Evolutionary conservation across 768 basidiomycete genomes (phyloP).

Genomic region (Boletus sp.): DNA sequence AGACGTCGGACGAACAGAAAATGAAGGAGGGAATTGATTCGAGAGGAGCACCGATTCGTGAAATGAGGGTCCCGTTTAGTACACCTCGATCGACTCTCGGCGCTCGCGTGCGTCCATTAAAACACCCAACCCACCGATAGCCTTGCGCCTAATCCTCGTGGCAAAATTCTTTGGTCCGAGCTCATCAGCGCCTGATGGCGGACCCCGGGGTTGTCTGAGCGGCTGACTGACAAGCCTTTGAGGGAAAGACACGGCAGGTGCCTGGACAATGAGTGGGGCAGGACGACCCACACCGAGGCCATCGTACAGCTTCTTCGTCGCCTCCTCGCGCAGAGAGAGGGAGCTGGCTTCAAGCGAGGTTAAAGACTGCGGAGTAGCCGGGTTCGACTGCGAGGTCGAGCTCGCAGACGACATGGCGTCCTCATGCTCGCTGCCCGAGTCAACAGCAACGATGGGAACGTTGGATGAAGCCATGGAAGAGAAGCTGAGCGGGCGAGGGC

Average conservation of each 20-base stretch:
- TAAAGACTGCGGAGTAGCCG: slow-evolving; percentile 71
- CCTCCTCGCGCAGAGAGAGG: slow-evolving; percentile 85
- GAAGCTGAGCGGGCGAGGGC: slow-evolving; percentile 70
- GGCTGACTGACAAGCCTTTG: slow-evolving; percentile 66
- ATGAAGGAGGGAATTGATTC: slow-evolving; percentile 20
- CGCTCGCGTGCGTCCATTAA: slow-evolving; percentile 81
- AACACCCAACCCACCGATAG: slow-evolving; percentile 75
- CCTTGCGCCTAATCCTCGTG: slow-evolving; percentile 77
- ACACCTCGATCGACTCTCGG: slow-evolving; percentile 70
- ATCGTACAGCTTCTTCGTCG: slow-evolving; percentile 81
- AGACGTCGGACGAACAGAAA: slow-evolving; percentile 9
- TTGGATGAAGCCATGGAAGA: slow-evolving; percentile 44
- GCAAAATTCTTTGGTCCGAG: slow-evolving; percentile 89
- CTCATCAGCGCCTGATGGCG: slow-evolving; percentile 83
- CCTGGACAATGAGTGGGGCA: slow-evolving; percentile 34
- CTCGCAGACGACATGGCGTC: slow-evolving; percentile 57
- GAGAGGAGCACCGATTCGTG: slow-evolving; percentile 10
- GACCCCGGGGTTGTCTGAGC: slow-evolving; percentile 82
- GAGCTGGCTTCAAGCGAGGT: slow-evolving; percentile 51
- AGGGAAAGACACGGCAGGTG: slow-evolving; percentile 29
- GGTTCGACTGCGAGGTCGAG: slow-evolving; percentile 64
- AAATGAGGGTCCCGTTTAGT: slow-evolving; percentile 37
- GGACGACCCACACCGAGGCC: slow-evolving; percentile 83
- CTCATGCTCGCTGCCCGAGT: slow-evolving; percentile 52
- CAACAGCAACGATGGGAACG: slow-evolving; percentile 52